These are phyloP conservation scores for Cladosporium sp. DNA, from an alignment of 2,329 filamentous ascomycete genomes.

Conservation along the genomic window DNA sequence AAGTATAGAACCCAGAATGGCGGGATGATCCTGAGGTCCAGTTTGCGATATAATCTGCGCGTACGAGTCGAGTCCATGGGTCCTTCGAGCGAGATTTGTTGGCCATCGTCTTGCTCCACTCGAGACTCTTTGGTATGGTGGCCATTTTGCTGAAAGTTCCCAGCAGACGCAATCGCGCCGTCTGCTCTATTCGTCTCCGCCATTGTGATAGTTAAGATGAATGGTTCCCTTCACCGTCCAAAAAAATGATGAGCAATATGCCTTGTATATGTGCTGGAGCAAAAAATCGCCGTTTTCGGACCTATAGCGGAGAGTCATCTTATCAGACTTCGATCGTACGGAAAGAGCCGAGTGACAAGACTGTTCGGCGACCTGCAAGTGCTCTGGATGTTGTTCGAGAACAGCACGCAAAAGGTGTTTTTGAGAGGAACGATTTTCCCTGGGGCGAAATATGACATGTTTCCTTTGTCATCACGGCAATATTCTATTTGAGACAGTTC, in stretches of 20 bases:
- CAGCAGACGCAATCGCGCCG: background rate
- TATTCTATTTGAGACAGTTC: too few species aligned
- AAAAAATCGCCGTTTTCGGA: conserved; percentile 8
- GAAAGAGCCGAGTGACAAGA: too few species aligned
- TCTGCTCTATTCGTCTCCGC: background rate
- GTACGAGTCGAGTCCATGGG: conserved; percentile 14
- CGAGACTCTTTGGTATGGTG: conserved; percentile 14
- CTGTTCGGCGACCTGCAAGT: too few species aligned
- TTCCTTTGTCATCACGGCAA: too few species aligned
- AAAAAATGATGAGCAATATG: background rate
- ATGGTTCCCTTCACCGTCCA: background rate
- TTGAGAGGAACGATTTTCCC: too few species aligned
- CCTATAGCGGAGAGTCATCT: conserved; percentile 10
- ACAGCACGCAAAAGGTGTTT: too few species aligned
- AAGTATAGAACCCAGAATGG: conserved; percentile 92
- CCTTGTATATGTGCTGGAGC: conserved; percentile 6
- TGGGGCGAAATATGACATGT: too few species aligned
- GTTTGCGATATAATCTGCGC: conserved; percentile 10
- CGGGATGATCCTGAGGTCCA: conserved; percentile 34
- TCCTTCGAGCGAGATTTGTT: conserved; percentile 12
- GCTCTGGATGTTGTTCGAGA: too few species aligned
- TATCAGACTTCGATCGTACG: background rate
- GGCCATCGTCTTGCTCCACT: conserved; percentile 7
- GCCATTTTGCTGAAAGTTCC: background rate
- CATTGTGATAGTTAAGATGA: background rate